phyloP scores from a whole-genome alignment of 2,329 filamentous ascomycete species.

The Colletotrichum sp. region DNA sequence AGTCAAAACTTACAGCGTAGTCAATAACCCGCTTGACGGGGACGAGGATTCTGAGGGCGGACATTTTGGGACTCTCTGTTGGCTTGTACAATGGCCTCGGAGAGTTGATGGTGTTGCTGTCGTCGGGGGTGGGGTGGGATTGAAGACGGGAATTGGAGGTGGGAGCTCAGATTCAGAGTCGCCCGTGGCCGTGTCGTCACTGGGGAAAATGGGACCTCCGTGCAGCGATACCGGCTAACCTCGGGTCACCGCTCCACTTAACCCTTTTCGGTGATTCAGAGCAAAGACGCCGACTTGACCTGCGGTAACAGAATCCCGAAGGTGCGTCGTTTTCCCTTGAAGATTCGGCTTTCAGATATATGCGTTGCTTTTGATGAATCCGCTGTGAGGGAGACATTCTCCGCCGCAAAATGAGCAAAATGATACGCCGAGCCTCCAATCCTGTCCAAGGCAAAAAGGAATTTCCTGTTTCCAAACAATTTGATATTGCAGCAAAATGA shows the following conservation, averaged over 20 bases:
- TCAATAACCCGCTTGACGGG: conserved; percentile 87
- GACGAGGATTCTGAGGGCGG: conserved; percentile 64
- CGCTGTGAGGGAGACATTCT: background rate
- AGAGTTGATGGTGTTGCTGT: conserved; percentile 8
- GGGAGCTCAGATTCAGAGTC: conserved; percentile 8
- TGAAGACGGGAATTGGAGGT: conserved; percentile 19
- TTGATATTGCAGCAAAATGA: background rate
- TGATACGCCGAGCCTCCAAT: background rate
- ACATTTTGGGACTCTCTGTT: conserved; percentile 18
- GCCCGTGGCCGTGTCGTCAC: conserved; percentile 17
- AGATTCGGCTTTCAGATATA: background rate
- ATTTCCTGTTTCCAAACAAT: background rate
- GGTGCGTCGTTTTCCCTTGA: background rate
- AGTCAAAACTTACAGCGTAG: conserved; percentile 71
- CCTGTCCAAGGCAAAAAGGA: background rate
- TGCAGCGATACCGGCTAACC: conserved; percentile 47
- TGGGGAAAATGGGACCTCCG: conserved; percentile 23
- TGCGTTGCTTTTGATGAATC: background rate
- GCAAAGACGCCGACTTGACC: background rate
- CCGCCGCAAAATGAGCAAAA: background rate
- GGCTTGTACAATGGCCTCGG: conserved; percentile 6
- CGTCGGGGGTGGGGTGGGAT: conserved; percentile 17
- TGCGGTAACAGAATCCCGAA: background rate
- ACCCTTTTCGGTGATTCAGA: conserved; percentile 16
- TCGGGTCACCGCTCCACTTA: conserved; percentile 33